Percentiles rank a stretch among this genome's conserved stretches.
These are phyloP conservation scores for Microthyrium microscopicum DNA, from an alignment of 2,329 filamentous ascomycete genomes.

Conservation along the genomic window DNA sequence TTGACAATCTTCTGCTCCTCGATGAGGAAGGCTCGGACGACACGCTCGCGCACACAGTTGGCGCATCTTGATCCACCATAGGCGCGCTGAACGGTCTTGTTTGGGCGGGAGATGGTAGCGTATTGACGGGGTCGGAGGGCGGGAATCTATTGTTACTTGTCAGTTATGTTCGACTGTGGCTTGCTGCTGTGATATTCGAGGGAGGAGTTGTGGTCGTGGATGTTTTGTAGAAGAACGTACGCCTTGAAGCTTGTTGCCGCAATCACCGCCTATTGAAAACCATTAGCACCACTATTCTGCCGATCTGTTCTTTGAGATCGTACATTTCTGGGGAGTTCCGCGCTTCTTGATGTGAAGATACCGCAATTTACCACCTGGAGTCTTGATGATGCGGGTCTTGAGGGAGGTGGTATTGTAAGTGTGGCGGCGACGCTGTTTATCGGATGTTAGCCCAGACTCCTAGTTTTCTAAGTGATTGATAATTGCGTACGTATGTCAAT, in stretches of 20 bases:
- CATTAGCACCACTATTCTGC: slow-evolving; percentile 1
- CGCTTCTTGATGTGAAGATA: slow-evolving; percentile 99
- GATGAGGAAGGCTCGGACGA: slow-evolving; percentile 96
- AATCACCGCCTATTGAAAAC: slow-evolving; percentile 51
- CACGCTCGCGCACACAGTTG: slow-evolving; percentile 95
- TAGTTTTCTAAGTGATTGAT: not conserved
- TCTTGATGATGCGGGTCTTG: slow-evolving; percentile 91
- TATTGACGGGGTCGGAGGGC: slow-evolving; percentile 98
- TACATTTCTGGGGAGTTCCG: slow-evolving; percentile 89
- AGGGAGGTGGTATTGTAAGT: slow-evolving; percentile 94
- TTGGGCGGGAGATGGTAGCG: slow-evolving; percentile 87
- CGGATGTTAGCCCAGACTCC: not conserved
- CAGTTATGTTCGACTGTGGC: slow-evolving; percentile 1
- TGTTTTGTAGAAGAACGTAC: slow-evolving; percentile 40
- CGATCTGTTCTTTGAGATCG: not conserved
- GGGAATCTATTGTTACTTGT: slow-evolving; percentile 46
- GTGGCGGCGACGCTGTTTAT: slow-evolving; percentile 7
- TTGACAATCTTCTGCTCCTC: slow-evolving; percentile 99
- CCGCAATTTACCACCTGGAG: slow-evolving; percentile 86
- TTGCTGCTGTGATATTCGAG: not conserved
- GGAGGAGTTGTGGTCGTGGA: not conserved
- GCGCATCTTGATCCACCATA: slow-evolving; percentile 97
- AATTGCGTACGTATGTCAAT: slow-evolving; percentile 6
- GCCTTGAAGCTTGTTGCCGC: slow-evolving; percentile 90
- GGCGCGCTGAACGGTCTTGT: slow-evolving; percentile 98